Percentiles rank a stretch among this genome's conserved stretches.
Evolutionary conservation across 345 rosid genomes (phyloP).

Genomic region (Pistacia atlantica): DNA sequence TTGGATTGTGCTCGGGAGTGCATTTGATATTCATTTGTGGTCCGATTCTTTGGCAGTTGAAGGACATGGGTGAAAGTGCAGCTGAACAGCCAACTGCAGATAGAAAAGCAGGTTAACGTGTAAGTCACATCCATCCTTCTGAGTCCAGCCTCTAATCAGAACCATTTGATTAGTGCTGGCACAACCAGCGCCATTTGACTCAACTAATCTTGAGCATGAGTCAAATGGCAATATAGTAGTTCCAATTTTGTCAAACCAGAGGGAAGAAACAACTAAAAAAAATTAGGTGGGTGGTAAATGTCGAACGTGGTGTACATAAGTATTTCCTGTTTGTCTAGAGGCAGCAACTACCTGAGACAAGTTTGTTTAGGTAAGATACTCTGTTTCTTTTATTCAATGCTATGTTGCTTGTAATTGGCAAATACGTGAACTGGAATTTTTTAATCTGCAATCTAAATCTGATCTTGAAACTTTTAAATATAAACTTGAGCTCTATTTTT

Average conservation of each 20-base stretch:
- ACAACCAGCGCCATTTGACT: background rate
- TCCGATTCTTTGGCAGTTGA: constrained; percentile 38
- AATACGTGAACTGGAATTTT: background rate
- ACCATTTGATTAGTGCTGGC: background rate
- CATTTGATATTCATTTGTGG: background rate
- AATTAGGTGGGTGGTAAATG: constrained; percentile 31
- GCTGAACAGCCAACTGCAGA: constrained; percentile 24
- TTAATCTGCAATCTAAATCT: background rate
- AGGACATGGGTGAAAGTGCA: constrained; percentile 32
- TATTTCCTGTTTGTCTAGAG: constrained; percentile 29
- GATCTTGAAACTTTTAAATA: background rate
- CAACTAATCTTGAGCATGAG: constrained; percentile 11
- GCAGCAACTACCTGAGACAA: constrained; percentile 32
- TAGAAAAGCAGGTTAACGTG: constrained; percentile 7
- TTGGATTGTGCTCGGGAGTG: background rate
- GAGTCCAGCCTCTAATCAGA: too few relatives aligned
- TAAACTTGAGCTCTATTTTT: background rate
- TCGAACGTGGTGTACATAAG: constrained; percentile 28
- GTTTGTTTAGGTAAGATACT: constrained; percentile 32
- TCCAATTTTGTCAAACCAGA: constrained; percentile 15
- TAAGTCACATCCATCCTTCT: too few relatives aligned
- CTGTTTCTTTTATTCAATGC: background rate
- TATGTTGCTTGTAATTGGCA: background rate
- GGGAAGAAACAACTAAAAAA: constrained; percentile 19
- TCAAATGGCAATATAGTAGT: background rate